These are phyloP conservation scores for Aechmea fasciata DNA, from an alignment of 176 grass and related monocot species.

Conservation along the genomic window DNA sequence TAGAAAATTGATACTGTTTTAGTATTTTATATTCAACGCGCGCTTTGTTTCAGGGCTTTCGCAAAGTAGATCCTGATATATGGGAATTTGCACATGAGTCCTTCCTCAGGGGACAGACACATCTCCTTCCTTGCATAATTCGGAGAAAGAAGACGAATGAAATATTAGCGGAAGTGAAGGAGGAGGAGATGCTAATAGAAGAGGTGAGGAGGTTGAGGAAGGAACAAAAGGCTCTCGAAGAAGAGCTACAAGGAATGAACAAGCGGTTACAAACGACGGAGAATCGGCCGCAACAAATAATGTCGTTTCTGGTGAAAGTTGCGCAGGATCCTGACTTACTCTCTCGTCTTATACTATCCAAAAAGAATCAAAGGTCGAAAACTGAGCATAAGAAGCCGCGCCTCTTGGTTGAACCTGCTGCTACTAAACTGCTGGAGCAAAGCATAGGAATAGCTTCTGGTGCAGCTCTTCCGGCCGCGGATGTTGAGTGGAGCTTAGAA, in stretches of 20 bases:
- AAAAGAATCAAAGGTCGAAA: background rate
- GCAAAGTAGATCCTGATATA: slow-evolving; percentile 58
- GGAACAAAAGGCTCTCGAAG: slow-evolving; percentile 46
- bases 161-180: background rate
- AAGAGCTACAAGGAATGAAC: slow-evolving; percentile 53
- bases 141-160: slow-evolving; percentile 33
- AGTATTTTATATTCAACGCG: background rate
- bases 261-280: slow-evolving; percentile 44
- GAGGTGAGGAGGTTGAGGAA: slow-evolving; percentile 38
- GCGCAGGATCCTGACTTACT: slow-evolving; percentile 39
- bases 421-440: background rate
- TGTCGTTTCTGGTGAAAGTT: slow-evolving; percentile 47
- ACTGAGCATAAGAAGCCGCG: slow-evolving; percentile 33
- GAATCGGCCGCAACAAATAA: slow-evolving; percentile 42
- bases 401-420: background rate
- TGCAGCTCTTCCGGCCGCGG: background rate
- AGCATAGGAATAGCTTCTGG: background rate
- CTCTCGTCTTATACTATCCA: slow-evolving; percentile 19
- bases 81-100: slow-evolving; percentile 77
- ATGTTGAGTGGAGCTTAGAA: slow-evolving; percentile 12
- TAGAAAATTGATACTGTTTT: too few species aligned
- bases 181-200: slow-evolving; percentile 18
- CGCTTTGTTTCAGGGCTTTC: slow-evolving; percentile 37
- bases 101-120: slow-evolving; percentile 52
- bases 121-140: slow-evolving; percentile 39